These are phyloP conservation scores for Colletotrichum magnum DNA, from an alignment of 2,329 filamentous ascomycete genomes.

Conservation along the genomic window DNA sequence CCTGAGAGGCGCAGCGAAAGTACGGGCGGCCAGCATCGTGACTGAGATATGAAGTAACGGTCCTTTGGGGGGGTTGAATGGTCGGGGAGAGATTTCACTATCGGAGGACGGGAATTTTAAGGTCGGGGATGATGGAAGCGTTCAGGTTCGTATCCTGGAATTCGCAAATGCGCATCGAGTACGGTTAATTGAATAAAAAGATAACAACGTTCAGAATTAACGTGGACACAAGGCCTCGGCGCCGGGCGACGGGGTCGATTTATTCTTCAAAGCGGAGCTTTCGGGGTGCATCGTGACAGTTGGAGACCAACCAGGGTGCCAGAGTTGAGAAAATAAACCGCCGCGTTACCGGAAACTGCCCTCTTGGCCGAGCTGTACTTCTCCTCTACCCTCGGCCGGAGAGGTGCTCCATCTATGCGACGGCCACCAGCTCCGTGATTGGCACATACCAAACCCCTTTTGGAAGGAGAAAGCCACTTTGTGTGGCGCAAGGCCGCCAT, in stretches of 20 bases:
- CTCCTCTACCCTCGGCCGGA: no score
- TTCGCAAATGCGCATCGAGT: not conserved
- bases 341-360: constrained; percentile 27
- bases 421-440: no score
- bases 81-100: constrained; percentile 32
- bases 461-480: no score
- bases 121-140: constrained; percentile 18
- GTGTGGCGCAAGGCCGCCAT: no score
- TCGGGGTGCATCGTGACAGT: not conserved
- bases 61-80: constrained; percentile 39
- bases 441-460: no score
- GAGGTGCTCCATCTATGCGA: no score
- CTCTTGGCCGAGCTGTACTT: constrained; percentile 13
- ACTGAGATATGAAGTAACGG: constrained; percentile 45
- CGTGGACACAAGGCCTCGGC: not conserved
- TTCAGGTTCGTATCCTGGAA: not conserved
- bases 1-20: constrained; percentile 81
- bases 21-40: constrained; percentile 88
- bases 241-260: not conserved
- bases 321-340: constrained; percentile 28
- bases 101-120: constrained; percentile 36
- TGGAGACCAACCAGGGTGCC: constrained; percentile 12
- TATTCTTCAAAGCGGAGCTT: not conserved
- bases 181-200: not conserved
- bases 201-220: not conserved